Conservation (phyloP, 2,329 filamentous ascomycete species). For the Alternaria triticimaculans region DNA sequence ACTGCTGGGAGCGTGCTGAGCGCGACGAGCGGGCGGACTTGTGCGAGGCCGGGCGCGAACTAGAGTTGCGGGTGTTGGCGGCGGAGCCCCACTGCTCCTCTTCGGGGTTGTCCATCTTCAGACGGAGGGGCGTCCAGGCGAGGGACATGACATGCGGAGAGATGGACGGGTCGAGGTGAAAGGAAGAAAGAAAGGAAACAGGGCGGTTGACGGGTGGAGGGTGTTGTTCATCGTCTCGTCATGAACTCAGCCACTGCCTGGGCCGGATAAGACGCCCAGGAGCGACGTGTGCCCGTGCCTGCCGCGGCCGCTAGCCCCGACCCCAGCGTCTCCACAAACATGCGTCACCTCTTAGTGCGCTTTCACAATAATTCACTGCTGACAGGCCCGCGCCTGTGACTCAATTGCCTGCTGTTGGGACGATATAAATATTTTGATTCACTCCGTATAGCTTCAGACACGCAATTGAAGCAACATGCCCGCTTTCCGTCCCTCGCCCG, state of each 20-base stretch:
- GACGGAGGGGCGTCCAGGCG: conserved; percentile 14
- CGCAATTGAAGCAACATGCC: conserved; percentile 35
- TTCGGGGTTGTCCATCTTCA: conserved; percentile 25
- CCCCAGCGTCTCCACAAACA: conserved; percentile 8
- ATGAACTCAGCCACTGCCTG: conserved; percentile 22
- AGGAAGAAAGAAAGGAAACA: neutral
- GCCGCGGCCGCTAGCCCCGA: conserved; percentile 13
- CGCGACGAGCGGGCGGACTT: conserved; percentile 44
- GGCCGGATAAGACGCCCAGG: conserved; percentile 2
- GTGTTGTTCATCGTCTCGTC: conserved; percentile 17
- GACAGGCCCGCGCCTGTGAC: conserved; percentile 26
- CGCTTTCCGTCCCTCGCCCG: conserved; percentile 36
- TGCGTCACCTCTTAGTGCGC: conserved; percentile 19
- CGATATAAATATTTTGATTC: conserved; percentile 20
- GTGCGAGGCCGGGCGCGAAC: conserved; percentile 47
- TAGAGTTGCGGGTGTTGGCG: conserved; percentile 38
- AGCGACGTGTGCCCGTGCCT: conserved; percentile 11
- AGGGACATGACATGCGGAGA: conserved; percentile 8
- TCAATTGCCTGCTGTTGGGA: conserved; percentile 11
- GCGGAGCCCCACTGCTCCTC: conserved; percentile 45
- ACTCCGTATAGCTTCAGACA: neutral
- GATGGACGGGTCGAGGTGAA: conserved; percentile 2
- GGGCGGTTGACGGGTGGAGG: neutral
- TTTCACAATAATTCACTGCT: conserved; percentile 24
- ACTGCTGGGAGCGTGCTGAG: conserved; percentile 40